Evolutionary conservation across 371 early-diverging fungal genomes (phyloP).

Genomic region (Mucor saturninus): DNA sequence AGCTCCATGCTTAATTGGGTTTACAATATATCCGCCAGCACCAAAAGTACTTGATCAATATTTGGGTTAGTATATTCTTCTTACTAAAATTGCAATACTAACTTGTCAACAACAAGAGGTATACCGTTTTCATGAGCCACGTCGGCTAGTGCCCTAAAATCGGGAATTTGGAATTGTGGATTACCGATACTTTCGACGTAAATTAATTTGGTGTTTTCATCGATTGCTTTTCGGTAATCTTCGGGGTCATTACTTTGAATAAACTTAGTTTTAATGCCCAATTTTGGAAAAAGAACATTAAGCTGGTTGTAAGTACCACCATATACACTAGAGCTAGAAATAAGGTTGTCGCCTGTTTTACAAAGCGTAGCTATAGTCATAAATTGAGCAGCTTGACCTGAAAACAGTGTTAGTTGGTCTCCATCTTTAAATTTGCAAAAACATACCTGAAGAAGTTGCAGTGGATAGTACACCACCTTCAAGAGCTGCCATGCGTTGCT

Average conservation of each 20-base stretch:
- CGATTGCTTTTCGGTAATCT: slow-evolving; percentile 70
- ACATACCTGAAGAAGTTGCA: slow-evolving; percentile 54
- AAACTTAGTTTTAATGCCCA: slow-evolving; percentile 82
- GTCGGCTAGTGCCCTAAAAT: slow-evolving; percentile 78
- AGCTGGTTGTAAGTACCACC: slow-evolving; percentile 92
- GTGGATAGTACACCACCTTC: slow-evolving; percentile 79
- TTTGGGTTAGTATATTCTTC: too few species aligned
- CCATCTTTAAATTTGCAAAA: background rate
- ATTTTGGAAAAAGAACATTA: slow-evolving; percentile 77
- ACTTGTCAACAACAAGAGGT: slow-evolving; percentile 89
- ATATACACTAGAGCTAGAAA: slow-evolving; percentile 76
- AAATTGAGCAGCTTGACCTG: slow-evolving; percentile 82
- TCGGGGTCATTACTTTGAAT: slow-evolving; percentile 68
- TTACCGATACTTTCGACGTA: slow-evolving; percentile 90
- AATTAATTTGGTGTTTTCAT: slow-evolving; percentile 84
- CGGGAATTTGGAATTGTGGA: slow-evolving; percentile 83
- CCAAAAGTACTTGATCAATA: slow-evolving; percentile 71
- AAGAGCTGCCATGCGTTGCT: slow-evolving; percentile 87
- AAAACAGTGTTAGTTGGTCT: background rate
- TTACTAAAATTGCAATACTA: slow-evolving; percentile 7
- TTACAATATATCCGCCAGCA: slow-evolving; percentile 83
- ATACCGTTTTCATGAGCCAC: slow-evolving; percentile 84
- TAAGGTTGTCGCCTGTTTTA: slow-evolving; percentile 81
- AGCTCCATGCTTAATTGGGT: slow-evolving; percentile 90
- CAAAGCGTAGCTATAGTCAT: slow-evolving; percentile 76